Evolutionary conservation across 352 stramenopile genomes (phyloP), one percentile per base, ranked within the genome.

Genomic region (Thalassiosira hispida): DNA sequence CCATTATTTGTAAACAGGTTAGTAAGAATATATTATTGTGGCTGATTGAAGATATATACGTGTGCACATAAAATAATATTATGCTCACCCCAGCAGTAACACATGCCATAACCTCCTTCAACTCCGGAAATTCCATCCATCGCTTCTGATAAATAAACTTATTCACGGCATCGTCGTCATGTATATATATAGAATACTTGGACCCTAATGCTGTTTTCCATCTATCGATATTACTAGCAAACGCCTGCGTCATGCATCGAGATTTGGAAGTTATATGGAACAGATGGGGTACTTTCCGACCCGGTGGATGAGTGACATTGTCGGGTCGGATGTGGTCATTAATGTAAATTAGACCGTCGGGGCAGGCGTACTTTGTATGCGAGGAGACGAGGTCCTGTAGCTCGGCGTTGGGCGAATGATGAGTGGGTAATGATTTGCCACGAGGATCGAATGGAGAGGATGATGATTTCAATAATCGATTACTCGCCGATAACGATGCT

Each of bases 111-210:
- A 72, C 55, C 49, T 77, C 40, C 22, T 83, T 56, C 6, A 91
- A 33, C 25, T 84, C 61, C 25, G 86, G 86, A 75, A 92, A 92
- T 56, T 83, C 68, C 1, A 40, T 62, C 79, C 75, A 90, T 38
- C 1, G 0, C 25, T 63, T 46, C 35, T 77, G 46, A 22, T 82
- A 63, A 22, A 92, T 47, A 2, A 92, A 73, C 46, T 78, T 64
- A 42, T 90, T n/a, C 0, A 92, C 46, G 1, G 77, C 83, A 9
- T 56, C 46, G 60, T 92, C 86, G 49, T 90, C 81, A 67, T 92
- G 86, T 53, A 92, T 83, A 40, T 81, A 89, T 12, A 88, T 73
- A 12, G 62, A 66, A 56, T 90, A 80, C 23, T 77, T 60, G 3
- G 53, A 64, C 33, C 33, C 49, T 29, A 88, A 78, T 8, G 31